Evolutionary conservation across 768 basidiomycete genomes (phyloP).

Genomic region (Amanita pallidorosea): DNA sequence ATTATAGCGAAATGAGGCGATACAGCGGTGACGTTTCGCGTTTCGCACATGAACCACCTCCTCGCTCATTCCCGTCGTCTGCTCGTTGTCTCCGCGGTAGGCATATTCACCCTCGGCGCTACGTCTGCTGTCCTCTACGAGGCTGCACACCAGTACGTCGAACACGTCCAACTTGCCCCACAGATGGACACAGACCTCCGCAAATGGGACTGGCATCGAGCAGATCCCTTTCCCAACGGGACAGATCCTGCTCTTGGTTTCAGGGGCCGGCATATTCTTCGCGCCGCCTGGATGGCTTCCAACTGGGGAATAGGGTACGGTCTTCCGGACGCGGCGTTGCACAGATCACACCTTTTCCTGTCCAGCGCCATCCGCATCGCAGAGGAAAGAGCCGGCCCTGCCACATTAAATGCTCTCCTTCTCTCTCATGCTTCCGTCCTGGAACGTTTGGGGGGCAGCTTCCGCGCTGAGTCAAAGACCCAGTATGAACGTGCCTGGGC

Average conservation of each 20-base stretch:
- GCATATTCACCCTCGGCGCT: slow-evolving; percentile 29
- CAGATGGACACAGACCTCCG: slow-evolving; percentile 41
- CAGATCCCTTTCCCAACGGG: slow-evolving; percentile 42
- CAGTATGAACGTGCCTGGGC: slow-evolving; percentile 53
- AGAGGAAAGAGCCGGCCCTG: slow-evolving; percentile 28
- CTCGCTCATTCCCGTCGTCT: slow-evolving; percentile 32
- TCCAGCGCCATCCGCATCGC: slow-evolving; percentile 36
- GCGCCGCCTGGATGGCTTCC: slow-evolving; percentile 64
- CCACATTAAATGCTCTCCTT: slow-evolving; percentile 45
- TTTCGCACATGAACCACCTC: slow-evolving; percentile 8
- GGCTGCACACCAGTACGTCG: slow-evolving; percentile 53
- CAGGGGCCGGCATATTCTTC: slow-evolving; percentile 47
- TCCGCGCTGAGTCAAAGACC: slow-evolving; percentile 40
- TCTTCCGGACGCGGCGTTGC: slow-evolving; percentile 42
- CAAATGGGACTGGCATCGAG: slow-evolving; percentile 59
- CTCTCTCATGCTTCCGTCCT: slow-evolving; percentile 43
- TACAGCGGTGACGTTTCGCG: not conserved
- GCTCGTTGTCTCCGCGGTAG: slow-evolving; percentile 37
- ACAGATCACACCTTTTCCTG: slow-evolving; percentile 43
- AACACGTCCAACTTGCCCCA: slow-evolving; percentile 35
- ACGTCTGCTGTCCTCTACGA: slow-evolving; percentile 41
- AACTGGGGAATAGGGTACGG: slow-evolving; percentile 45
- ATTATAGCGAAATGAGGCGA: not conserved
- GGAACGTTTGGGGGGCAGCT: slow-evolving; percentile 48
- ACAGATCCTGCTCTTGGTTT: slow-evolving; percentile 66